phyloP scores from a whole-genome alignment of 768 basidiomycete species.

The Hericium rajendrae region DNA sequence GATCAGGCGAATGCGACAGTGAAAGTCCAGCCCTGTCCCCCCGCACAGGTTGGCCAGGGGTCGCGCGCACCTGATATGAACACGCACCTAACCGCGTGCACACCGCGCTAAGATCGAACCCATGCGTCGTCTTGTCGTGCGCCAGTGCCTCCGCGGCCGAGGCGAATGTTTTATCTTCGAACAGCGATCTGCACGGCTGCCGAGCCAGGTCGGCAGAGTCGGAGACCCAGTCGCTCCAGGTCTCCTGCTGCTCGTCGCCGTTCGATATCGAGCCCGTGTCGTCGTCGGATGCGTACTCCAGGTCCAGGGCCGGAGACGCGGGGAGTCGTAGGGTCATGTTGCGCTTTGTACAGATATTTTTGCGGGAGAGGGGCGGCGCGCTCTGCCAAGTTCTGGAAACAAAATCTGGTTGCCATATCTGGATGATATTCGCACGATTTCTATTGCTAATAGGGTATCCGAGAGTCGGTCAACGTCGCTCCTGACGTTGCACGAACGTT shows the following conservation, averaged over 20 bases:
- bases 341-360: not conserved
- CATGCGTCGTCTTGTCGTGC: conserved; percentile 51
- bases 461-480: no score
- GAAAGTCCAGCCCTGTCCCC: conserved; percentile 59
- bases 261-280: not conserved
- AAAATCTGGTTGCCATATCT: no score
- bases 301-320: not conserved
- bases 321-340: conserved; percentile 9
- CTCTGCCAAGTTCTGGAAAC: no score
- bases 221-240: conserved; percentile 75
- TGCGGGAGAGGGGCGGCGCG: no score
- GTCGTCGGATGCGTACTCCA: not conserved
- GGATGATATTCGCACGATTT: no score
- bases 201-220: conserved; percentile 36
- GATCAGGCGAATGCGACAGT: conserved; percentile 71
- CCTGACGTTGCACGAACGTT: no score
- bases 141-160: conserved; percentile 49
- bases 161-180: conserved; percentile 54
- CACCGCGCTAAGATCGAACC: conserved; percentile 49
- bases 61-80: not conserved
- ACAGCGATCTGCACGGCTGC: conserved; percentile 59
- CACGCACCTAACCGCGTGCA: conserved; percentile 48
- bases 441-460: no score
- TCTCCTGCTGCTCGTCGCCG: conserved; percentile 39
- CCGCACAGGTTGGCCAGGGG: not conserved